Evolutionary conservation across 177 flowering plant genomes (phyloP), one percentile per base, ranked within the genome.

Genomic region (Telopea speciosissima): DNA sequence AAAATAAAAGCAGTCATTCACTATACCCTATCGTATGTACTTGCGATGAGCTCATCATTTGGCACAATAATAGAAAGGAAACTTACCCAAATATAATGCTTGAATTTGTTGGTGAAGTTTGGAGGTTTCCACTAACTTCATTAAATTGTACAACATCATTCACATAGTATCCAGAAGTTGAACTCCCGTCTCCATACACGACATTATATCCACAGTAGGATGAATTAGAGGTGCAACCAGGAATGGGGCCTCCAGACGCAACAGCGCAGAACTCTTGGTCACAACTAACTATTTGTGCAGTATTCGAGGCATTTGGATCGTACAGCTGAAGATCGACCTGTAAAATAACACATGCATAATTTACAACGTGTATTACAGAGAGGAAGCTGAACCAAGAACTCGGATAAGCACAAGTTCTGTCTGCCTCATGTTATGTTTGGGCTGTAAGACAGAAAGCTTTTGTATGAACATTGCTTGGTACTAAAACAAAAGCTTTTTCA

Each of bases 181-280:
- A 77, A 80, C 97, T 95, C 60, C 97, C 98, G 82, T 92, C 98
- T 66, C 91, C 97, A 83, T 94, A 94, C 36, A 76, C 71, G 81
- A 87, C 92, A 75, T 72, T 80, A 73, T 89, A 94, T 12, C 83
- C 81, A 78, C 98, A 94, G 28, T 81, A 72, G 40, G 40, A 36
- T 70, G 68, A 65, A 73, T 87, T 83, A 28, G 83, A 63, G 0
- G 63, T 75, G 77, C 99, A 95, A 24, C 79, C 86, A 36, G 83
- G 70, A 67, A 81, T 58, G 22, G 76, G 76, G 49, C 87, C 89
- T 28, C 78, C 80, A 76, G 75, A 83, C 24, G 84, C 60, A 71
- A 76, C 78, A 16, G 76, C 49, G 74, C 99, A 92, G 76, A 91
- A 90, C 10, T 83, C 71, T 31, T 80, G 70, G 71, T 82, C 81